Base-by-base conservation (phyloP, 768 basidiomycete genomes). In the Russula griseocarnosa region DNA sequence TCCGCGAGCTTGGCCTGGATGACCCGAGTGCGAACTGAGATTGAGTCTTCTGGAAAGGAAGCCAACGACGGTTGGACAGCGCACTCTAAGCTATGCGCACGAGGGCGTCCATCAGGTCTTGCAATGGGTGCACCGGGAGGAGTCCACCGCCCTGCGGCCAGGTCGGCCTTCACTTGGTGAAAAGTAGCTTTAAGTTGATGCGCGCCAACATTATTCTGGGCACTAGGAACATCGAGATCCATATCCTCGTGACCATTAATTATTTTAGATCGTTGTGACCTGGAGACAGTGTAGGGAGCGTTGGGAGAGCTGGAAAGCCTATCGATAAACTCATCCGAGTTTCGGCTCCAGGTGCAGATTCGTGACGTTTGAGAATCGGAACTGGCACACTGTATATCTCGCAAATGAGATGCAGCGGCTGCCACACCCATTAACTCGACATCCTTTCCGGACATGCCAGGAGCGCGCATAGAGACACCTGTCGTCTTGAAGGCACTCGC, bases 401-500 rank as follows among this genome's bases (percentile, higher is more conserved):
- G 84, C 46, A 92, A 78, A 74, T 93, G 89, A 3, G 92, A 93
- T 18, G 86, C 83, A 20, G 93, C 92, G 24, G 93, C 92, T 28
- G 92, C 93, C 13, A 89, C 83, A 26, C 92, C 92, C 3, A 91
- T 89, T 46, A 91, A 79, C 66, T 88, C 83, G 34, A 90, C 83
- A 69, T 87, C 89, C 69, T 80, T 81, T 53, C 81, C 79, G 22
- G 86, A 83, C 80, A 93, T 84, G 20, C 82, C 84, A 14, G 82
- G 75, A 0, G 90, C 80, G 24, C 94, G 84, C 84, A 97, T 93
- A 51, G 84, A 81, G 42, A 98, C 79, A 11, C 88, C 88, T 18
- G 86, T 81, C 2, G 92, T 86, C 76, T 88, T 94, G 83, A 97
- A 98, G 6, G 92, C 80, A 63, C 92, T 88, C 3, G 94, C 94